Evolutionary conservation across 495 filamentous ascomycete species (phyloP).

Genomic region (Hypoxylon intermedium): DNA sequence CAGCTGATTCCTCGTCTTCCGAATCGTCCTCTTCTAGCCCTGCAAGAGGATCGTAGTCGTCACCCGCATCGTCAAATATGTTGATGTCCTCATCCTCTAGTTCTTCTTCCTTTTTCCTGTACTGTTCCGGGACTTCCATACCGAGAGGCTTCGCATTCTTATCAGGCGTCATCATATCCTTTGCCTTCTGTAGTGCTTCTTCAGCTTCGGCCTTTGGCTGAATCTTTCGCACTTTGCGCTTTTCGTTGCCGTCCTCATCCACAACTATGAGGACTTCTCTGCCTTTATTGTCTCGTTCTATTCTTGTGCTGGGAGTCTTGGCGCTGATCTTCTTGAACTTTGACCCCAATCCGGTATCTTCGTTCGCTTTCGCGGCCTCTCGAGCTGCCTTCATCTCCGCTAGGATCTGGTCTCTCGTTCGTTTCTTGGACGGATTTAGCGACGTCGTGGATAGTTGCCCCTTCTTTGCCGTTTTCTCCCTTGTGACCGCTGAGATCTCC

Average conservation of each 20-base stretch:
- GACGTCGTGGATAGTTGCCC: constrained; percentile 74
- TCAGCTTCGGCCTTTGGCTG: constrained; percentile 44
- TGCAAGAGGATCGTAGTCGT: constrained; percentile 87
- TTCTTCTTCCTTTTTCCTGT: constrained; percentile 56
- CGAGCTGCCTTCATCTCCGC: constrained; percentile 80
- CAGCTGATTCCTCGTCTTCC: constrained; percentile 55
- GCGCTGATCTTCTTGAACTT: constrained; percentile 84
- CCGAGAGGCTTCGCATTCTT: constrained; percentile 72
- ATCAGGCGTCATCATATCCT: constrained; percentile 67
- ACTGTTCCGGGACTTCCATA: constrained; percentile 76
- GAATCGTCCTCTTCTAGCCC: constrained; percentile 65
- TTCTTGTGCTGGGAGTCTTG: constrained; percentile 68
- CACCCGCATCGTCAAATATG: constrained; percentile 88
- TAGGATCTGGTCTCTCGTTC: constrained; percentile 83
- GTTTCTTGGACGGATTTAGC: constrained; percentile 66
- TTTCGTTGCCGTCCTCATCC: constrained; percentile 86
- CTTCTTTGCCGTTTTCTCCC: constrained; percentile 68
- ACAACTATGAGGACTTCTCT: constrained; percentile 85
- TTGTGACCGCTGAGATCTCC: constrained; percentile 63
- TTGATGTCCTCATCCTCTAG: constrained; percentile 68
- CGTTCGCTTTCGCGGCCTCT: constrained; percentile 63
- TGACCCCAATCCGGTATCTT: constrained; percentile 67
- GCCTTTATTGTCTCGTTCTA: constrained; percentile 77
- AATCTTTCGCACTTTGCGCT: constrained; percentile 76
- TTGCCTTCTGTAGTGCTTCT: constrained; percentile 47